Conservation (phyloP, 805 yeast genomes). For the Spathaspora hagerdaliae region DNA sequence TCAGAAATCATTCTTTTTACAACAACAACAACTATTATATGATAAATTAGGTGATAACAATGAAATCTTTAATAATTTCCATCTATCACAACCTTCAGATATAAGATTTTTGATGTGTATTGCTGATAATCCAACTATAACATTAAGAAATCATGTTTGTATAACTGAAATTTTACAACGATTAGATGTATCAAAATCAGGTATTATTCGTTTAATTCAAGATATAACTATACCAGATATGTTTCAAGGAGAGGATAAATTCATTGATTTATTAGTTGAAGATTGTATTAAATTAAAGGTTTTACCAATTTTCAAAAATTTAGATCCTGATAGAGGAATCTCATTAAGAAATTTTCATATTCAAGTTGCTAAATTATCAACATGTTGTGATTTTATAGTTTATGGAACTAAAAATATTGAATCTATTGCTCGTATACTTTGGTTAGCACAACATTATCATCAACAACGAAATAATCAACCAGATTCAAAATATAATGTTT, state of each 20-base stretch:
- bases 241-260: constrained; percentile 6
- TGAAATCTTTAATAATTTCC: constrained; percentile 10
- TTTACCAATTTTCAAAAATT: constrained; percentile 50
- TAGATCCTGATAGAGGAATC: constrained; percentile 71
- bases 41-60: not conserved
- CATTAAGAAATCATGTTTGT: constrained; percentile 51
- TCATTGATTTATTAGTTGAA: constrained; percentile 25
- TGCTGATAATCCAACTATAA: constrained; percentile 5
- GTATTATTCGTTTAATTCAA: constrained; percentile 13
- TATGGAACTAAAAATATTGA: constrained; percentile 46
- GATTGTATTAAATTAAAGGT: constrained; percentile 43
- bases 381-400: constrained; percentile 71
- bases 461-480: constrained; percentile 4
- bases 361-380: constrained; percentile 77
- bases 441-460: constrained; percentile 35
- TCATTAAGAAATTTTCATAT: constrained; percentile 80
- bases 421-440: constrained; percentile 28
- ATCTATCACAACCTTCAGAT: constrained; percentile 18
- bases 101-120: constrained; percentile 41
- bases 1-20: constrained; percentile 44
- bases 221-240: constrained; percentile 7
- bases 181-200: constrained; percentile 39
- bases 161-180: constrained; percentile 52
- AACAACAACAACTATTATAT: constrained; percentile 21
- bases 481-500: constrained; percentile 7